These are phyloP conservation scores for Kwoniella sp. DNA, from an alignment of 768 basidiomycete genomes.

Conservation along the genomic window DNA sequence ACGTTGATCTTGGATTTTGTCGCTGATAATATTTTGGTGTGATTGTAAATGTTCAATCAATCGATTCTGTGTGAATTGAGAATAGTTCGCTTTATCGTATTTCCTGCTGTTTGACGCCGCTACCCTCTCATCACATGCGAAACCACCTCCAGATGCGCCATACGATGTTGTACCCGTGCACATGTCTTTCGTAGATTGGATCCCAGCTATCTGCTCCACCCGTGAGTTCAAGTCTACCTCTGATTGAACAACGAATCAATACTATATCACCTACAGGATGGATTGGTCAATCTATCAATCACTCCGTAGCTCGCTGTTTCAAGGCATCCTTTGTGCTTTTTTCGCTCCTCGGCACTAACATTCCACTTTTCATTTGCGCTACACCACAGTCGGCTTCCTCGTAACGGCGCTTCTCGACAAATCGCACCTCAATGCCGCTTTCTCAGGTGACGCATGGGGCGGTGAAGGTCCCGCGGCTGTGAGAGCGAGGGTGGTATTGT, in stretches of 20 bases:
- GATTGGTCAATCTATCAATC: no score
- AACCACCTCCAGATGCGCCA: slow-evolving; percentile 70
- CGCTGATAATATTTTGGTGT: no score
- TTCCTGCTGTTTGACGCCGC: slow-evolving; percentile 95
- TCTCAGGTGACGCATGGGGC: slow-evolving; percentile 57
- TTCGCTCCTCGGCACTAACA: neutral
- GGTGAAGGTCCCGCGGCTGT: slow-evolving; percentile 78
- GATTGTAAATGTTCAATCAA: neutral
- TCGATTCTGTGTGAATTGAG: neutral
- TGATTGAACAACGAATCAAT: no score
- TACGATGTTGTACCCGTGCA: slow-evolving; percentile 72
- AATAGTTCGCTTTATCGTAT: slow-evolving; percentile 87
- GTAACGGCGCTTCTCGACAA: slow-evolving; percentile 95
- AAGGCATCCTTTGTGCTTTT: slow-evolving; percentile 17
- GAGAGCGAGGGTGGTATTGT: slow-evolving; percentile 85
- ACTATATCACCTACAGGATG: no score
- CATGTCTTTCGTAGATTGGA: slow-evolving; percentile 92
- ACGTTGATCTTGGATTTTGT: no score
- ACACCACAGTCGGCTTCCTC: slow-evolving; percentile 74
- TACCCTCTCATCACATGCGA: slow-evolving; percentile 83
- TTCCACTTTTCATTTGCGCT: neutral
- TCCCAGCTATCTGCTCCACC: slow-evolving; percentile 91
- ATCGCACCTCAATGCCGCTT: slow-evolving; percentile 73
- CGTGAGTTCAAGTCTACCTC: slow-evolving; percentile 49
- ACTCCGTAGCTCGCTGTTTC: no score